Evolutionary conservation across 2,329 filamentous ascomycete genomes (phyloP).

Genomic region (Aspergillus uvarum): DNA sequence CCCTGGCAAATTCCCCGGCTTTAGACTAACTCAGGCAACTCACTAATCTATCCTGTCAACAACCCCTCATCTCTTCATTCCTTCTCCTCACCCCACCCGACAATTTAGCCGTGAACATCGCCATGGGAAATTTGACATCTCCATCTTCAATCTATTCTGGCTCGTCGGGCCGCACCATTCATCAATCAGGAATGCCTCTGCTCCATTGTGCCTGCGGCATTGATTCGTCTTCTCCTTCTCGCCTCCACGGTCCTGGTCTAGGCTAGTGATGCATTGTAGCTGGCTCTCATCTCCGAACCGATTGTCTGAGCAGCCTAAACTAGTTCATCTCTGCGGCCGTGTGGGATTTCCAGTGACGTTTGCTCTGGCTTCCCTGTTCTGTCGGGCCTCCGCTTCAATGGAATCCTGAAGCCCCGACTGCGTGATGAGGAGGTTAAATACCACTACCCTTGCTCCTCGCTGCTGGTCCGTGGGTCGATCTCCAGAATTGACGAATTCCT

Average conservation of each 20-base stretch:
- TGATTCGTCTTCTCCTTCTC: background rate
- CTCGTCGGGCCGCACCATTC: background rate
- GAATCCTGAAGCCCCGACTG: background rate
- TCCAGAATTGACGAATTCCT: background rate
- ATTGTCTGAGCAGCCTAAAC: conserved; percentile 3
- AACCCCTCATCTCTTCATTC: background rate
- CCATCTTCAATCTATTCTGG: background rate
- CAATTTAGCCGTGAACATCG: conserved; percentile 14
- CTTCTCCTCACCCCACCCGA: conserved; percentile 1
- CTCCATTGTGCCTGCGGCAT: background rate
- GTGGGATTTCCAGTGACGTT: background rate
- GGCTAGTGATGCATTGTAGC: background rate
- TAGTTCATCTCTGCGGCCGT: background rate
- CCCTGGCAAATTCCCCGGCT: background rate
- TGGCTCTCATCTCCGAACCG: conserved; percentile 15
- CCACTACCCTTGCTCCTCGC: background rate
- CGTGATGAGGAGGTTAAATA: conserved; percentile 1
- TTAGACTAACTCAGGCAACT: background rate
- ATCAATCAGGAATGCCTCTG: conserved; percentile 3
- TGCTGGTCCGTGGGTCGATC: background rate
- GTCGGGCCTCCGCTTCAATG: background rate
- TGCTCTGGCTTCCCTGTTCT: background rate
- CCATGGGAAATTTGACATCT: conserved; percentile 4
- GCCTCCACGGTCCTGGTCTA: background rate
- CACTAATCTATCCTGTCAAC: background rate